Evolutionary conservation across 257 asterid species (phyloP), one percentile per base, ranked within the genome.

Genomic region (Solanum tacnaense): DNA sequence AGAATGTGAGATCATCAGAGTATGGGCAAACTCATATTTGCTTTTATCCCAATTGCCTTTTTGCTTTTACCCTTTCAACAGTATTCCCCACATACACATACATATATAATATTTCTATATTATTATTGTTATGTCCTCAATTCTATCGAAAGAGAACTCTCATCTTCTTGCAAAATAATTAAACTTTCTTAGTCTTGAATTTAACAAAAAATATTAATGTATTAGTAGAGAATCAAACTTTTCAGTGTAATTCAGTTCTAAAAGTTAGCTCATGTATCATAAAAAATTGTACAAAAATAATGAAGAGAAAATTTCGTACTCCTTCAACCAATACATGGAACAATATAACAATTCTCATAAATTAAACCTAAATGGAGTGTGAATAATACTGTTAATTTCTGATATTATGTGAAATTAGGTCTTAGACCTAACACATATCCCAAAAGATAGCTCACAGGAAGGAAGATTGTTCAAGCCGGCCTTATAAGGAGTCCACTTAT

Each of bases 21-120:
- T 91, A 94, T 94, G 98, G 98, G 97, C 93, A 91, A 92, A 90
- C 91, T 92, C 88, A 83, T 89, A 88, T 90, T 87, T 90, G 86
- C 92, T 84, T 93, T 93, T 87, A 62, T 18, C 62, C 88, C 89
- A 90, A 86, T 84, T 16, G 23, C 87, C 86, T 91, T 85, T 87
- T 87, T 75, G 85, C 89, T 90, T 92, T 70, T 86, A 79, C 91
- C 92, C 87, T 75, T 74, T 82, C 87, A 83, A 89, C 92, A 85
- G 91, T 82, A 89, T 91, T 87, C 89, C 86, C 89, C 87, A 88
- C 90, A 88, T 90, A 90, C 83, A 18, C 84, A 88, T 87, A 7
- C 25, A 9, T 52, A 8, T 74, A 38, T 49, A 20, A 49, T 36
- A 88, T 76, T 78, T 41, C 12, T 31, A 31, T 56, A 56, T 56